These are phyloP conservation scores for Penicillium expansum DNA, from an alignment of 2,329 filamentous ascomycete genomes.

Conservation along the genomic window DNA sequence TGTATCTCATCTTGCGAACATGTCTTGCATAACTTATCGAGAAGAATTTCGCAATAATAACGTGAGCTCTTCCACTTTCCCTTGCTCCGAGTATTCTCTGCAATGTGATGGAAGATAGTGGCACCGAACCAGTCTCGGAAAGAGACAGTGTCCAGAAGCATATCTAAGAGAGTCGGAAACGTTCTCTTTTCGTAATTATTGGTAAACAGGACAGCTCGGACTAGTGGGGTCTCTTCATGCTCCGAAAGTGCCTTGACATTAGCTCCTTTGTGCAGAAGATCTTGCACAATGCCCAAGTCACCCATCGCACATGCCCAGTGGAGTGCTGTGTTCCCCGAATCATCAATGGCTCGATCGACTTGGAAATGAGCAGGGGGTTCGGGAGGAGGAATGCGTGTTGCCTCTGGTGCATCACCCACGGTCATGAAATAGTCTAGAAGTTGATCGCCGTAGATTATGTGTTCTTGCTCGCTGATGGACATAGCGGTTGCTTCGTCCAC, in stretches of 20 bases:
- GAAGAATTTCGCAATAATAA: constrained; percentile 88
- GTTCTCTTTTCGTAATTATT: constrained; percentile 95
- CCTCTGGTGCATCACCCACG: constrained; percentile 69
- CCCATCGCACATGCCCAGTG: constrained; percentile 99
- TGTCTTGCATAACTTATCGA: constrained; percentile 80
- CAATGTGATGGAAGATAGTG: constrained; percentile 92
- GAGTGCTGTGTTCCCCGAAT: constrained; percentile 85
- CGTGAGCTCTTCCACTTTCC: constrained; percentile 85
- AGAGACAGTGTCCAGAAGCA: constrained; percentile 78
- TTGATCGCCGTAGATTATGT: constrained; percentile 87
- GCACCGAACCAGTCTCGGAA: constrained; percentile 75
- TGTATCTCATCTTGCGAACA: constrained; percentile 75
- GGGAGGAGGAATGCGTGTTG: constrained; percentile 59
- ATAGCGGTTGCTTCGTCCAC: constrained; percentile 59
- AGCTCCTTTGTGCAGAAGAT: constrained; percentile 78
- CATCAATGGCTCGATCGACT: constrained; percentile 88
- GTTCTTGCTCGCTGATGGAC: constrained; percentile 70
- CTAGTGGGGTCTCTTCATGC: constrained; percentile 81
- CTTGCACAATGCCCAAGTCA: constrained; percentile 84
- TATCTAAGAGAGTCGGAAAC: constrained; percentile 78
- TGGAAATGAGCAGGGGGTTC: constrained; percentile 83
- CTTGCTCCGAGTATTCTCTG: constrained; percentile 79
- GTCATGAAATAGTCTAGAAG: constrained; percentile 94
- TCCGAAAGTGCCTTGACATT: constrained; percentile 68
- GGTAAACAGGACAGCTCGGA: constrained; percentile 92